Conservation (phyloP, 176 grass and related monocot species). For the Guadua angustifolia region DNA sequence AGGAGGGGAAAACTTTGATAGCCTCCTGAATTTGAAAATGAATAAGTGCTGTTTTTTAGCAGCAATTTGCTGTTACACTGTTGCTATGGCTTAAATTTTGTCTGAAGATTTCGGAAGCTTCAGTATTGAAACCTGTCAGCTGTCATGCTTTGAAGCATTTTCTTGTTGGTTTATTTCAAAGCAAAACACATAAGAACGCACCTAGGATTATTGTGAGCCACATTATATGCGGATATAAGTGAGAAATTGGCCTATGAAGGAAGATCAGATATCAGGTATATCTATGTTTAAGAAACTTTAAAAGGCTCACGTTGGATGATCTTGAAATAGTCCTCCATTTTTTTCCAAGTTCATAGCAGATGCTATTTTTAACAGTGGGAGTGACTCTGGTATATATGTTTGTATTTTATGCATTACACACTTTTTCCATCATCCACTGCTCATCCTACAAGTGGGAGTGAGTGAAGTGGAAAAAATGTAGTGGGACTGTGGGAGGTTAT, state of each 20-base stretch:
- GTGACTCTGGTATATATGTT: background rate
- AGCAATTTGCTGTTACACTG: background rate
- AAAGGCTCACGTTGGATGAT: background rate
- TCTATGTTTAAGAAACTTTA: slow-evolving; percentile 3
- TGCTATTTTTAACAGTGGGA: background rate
- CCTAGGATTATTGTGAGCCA: background rate
- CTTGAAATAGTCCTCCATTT: slow-evolving; percentile 5
- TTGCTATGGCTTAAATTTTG: background rate
- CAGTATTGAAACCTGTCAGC: background rate
- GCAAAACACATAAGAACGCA: background rate
- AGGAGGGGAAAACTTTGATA: background rate
- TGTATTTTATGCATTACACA: background rate
- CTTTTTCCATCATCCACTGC: background rate
- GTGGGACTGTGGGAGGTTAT: background rate
- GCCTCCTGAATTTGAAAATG: background rate
- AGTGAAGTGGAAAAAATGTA: background rate
- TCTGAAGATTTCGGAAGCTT: slow-evolving; percentile 17
- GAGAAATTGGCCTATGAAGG: background rate
- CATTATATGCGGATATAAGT: slow-evolving; percentile 9
- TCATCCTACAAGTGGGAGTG: background rate
- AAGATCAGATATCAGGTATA: background rate
- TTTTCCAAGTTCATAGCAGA: background rate
- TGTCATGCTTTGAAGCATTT: background rate
- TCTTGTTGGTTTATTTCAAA: background rate
- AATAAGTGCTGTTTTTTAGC: background rate